These are phyloP conservation scores for Brachypodium distachyon DNA, from an alignment of 202 grass and related monocot species.

Conservation along the genomic window DNA sequence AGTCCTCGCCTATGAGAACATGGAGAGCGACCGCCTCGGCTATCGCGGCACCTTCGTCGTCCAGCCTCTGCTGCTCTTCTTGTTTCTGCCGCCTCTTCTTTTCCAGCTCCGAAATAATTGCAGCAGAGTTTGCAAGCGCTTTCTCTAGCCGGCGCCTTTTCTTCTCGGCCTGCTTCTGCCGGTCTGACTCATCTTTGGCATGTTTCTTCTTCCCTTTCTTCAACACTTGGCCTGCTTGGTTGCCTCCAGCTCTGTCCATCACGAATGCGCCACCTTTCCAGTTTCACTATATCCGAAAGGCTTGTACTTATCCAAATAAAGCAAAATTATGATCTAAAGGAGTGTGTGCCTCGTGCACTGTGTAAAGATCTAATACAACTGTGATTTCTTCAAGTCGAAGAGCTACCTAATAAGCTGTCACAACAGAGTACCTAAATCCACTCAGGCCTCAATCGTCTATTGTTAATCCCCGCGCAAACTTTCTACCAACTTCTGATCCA, in stretches of 20 bases:
- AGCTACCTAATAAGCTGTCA: not conserved
- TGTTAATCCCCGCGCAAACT: conserved; percentile 13
- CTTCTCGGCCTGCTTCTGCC: conserved; percentile 62
- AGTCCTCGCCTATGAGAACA: conserved; percentile 52
- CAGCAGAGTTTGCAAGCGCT: conserved; percentile 68
- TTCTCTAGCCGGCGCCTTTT: conserved; percentile 71
- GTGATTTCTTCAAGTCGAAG: not conserved
- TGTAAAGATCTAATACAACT: not conserved
- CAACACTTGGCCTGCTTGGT: conserved; percentile 15
- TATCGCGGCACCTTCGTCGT: conserved; percentile 56
- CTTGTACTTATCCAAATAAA: not conserved
- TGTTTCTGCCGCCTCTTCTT: conserved; percentile 78
- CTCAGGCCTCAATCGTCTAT: conserved; percentile 48
- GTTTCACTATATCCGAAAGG: not conserved
- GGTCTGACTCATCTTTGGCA: conserved; percentile 43
- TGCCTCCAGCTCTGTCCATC: conserved; percentile 35
- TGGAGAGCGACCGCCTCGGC: conserved; percentile 63
- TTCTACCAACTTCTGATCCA: conserved; percentile 6
- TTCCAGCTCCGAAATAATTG: conserved; percentile 65
- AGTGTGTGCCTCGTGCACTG: not conserved
- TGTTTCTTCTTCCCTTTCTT: conserved; percentile 62
- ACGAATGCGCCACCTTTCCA: not conserved
- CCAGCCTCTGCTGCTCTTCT: conserved; percentile 53
- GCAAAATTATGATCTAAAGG: not conserved
- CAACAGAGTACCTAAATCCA: conserved; percentile 27